A percentile compares a stretch with the other conserved stretches of the same genome.
Conservation (phyloP, 306 rosid species). For the Cucurbita pepo region DNA sequence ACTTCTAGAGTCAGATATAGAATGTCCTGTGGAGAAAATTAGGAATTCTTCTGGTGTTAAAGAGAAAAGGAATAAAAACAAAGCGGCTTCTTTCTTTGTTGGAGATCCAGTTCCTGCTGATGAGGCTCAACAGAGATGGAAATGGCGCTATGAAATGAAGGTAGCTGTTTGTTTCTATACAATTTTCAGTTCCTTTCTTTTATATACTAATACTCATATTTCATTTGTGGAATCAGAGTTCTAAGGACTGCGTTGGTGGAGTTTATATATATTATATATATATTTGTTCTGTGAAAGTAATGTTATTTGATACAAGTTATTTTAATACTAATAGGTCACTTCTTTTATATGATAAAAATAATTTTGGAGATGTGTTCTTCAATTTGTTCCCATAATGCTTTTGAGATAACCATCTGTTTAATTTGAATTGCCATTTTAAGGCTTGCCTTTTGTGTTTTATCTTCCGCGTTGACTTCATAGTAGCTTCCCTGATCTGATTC, state of each 20-base stretch:
- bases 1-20: conserved; percentile 19
- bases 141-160: conserved; percentile 89
- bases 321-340: not conserved
- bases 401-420: not conserved
- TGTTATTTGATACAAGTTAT: not conserved
- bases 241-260: not conserved
- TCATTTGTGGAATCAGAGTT: not conserved
- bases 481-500: not conserved
- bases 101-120: conserved; percentile 67
- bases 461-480: not conserved
- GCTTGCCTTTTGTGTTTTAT: not conserved
- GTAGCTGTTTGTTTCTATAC: conserved; percentile 19
- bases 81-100: conserved; percentile 27
- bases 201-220: not conserved
- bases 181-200: conserved; percentile 3
- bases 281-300: not conserved
- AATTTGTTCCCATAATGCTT: not conserved
- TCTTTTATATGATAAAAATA: not conserved
- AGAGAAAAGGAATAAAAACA: not conserved
- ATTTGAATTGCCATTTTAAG: not conserved
- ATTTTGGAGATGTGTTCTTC: not conserved
- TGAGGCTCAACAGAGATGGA: conserved; percentile 83
- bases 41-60: conserved; percentile 12
- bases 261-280: not conserved
- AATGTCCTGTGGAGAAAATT: conserved; percentile 20